These are phyloP conservation scores for Neolentinus lepideus DNA, from an alignment of 1,284 basidiomycete species.

Conservation along the genomic window DNA sequence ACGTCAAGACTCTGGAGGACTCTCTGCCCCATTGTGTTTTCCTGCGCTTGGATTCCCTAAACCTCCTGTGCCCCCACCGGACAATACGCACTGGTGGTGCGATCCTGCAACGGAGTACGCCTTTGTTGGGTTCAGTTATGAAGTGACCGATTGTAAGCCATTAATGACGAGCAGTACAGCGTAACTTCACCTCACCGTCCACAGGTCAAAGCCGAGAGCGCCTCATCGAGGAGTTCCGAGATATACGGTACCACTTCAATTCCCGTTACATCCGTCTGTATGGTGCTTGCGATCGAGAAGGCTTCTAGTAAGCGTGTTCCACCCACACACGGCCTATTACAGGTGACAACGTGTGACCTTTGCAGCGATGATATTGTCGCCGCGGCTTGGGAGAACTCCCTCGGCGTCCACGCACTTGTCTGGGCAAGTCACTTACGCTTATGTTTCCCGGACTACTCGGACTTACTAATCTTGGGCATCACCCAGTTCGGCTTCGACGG, in stretches of 20 bases:
- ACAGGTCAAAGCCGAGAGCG: constrained; percentile 44
- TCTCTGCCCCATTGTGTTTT: constrained; percentile 30
- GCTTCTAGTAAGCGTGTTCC: constrained; percentile 50
- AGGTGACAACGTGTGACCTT: constrained; percentile 4
- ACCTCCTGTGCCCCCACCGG: constrained; percentile 39
- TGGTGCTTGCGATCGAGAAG: constrained; percentile 52
- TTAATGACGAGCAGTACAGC: constrained; percentile 6
- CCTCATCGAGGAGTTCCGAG: constrained; percentile 51
- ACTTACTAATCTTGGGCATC: neutral
- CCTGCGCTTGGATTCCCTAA: constrained; percentile 52
- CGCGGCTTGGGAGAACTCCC: constrained; percentile 61
- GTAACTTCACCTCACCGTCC: constrained; percentile 4
- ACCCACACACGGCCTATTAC: neutral
- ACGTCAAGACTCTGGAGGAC: neutral
- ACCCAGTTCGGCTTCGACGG: constrained; percentile 59
- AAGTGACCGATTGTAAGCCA: constrained; percentile 47
- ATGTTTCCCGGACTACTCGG: neutral
- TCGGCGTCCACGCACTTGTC: constrained; percentile 47
- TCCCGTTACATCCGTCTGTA: constrained; percentile 71
- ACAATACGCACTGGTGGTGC: constrained; percentile 58
- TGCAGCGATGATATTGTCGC: constrained; percentile 59
- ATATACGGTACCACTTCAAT: constrained; percentile 53
- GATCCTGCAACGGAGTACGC: constrained; percentile 53
- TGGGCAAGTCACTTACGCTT: constrained; percentile 22
- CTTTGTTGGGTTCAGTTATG: constrained; percentile 70